Percentiles rank a stretch among this genome's conserved stretches.
Evolutionary conservation across 768 basidiomycete species (phyloP).

Genomic region (Exidia glandulosa): DNA sequence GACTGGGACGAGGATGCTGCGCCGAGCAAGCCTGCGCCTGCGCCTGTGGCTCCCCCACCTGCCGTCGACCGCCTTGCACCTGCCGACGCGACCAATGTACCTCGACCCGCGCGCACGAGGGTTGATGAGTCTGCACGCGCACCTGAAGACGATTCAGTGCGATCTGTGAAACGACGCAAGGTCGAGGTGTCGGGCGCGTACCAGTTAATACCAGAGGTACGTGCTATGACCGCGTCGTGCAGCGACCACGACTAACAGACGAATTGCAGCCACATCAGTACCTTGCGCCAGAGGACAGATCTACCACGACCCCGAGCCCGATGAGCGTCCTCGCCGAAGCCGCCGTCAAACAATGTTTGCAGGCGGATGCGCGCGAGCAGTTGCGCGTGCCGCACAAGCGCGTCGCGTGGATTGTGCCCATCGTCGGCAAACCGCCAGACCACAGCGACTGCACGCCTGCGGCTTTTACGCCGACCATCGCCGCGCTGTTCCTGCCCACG

Average conservation of each 20-base stretch:
- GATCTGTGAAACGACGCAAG: background rate
- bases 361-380: background rate
- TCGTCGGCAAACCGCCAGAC: background rate
- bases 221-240: background rate
- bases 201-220: background rate
- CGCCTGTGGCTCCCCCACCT: background rate
- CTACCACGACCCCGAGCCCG: background rate
- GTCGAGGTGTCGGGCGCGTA: background rate
- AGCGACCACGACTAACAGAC: background rate
- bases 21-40: background rate
- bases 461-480: background rate
- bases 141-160: background rate
- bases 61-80: background rate
- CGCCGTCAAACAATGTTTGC: background rate
- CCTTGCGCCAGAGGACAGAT: background rate
- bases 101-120: background rate
- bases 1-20: background rate
- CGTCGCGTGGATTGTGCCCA: background rate
- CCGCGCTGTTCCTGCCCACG: background rate
- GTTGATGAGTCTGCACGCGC: background rate
- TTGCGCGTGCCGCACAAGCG: background rate
- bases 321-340: background rate
- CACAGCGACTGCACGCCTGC: background rate
- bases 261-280: background rate
- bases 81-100: background rate